Conservation (phyloP, 768 basidiomycete species). For the Hemileccinum impolitum region DNA sequence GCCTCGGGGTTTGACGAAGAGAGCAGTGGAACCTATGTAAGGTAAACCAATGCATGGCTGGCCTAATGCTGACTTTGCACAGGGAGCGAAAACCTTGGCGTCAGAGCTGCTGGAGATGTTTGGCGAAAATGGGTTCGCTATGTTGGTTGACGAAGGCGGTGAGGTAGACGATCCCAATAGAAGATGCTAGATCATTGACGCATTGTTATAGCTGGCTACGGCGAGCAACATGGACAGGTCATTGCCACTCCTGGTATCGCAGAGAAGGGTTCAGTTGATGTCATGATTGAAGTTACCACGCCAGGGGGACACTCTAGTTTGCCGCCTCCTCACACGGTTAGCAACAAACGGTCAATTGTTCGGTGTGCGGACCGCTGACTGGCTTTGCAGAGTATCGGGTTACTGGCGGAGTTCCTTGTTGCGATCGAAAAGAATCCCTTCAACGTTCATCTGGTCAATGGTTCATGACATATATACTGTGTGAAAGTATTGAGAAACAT, state of each 20-base stretch:
- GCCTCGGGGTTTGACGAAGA: slow-evolving; percentile 81
- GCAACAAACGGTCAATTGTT: slow-evolving; percentile 7
- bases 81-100: slow-evolving; percentile 56
- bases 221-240: slow-evolving; percentile 47
- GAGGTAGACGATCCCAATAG: slow-evolving; percentile 16
- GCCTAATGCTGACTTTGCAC: background rate
- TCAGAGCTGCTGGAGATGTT: slow-evolving; percentile 53
- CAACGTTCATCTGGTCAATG: slow-evolving; percentile 45
- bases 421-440: slow-evolving; percentile 67
- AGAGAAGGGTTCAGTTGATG: slow-evolving; percentile 71
- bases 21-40: slow-evolving; percentile 48
- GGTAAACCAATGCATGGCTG: background rate
- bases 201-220: slow-evolving; percentile 43
- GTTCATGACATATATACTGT: background rate
- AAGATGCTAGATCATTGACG: background rate
- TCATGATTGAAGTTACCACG: slow-evolving; percentile 59
- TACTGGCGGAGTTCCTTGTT: slow-evolving; percentile 68
- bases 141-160: slow-evolving; percentile 90
- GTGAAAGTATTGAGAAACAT: background rate
- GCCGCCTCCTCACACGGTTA: slow-evolving; percentile 76
- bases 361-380: slow-evolving; percentile 8
- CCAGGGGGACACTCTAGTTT: slow-evolving; percentile 85
- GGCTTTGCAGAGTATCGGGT: slow-evolving; percentile 64
- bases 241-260: slow-evolving; percentile 63
- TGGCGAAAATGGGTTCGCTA: slow-evolving; percentile 67